Conservation (phyloP, 257 asterid species). For the Solanum sparsipilum region DNA sequence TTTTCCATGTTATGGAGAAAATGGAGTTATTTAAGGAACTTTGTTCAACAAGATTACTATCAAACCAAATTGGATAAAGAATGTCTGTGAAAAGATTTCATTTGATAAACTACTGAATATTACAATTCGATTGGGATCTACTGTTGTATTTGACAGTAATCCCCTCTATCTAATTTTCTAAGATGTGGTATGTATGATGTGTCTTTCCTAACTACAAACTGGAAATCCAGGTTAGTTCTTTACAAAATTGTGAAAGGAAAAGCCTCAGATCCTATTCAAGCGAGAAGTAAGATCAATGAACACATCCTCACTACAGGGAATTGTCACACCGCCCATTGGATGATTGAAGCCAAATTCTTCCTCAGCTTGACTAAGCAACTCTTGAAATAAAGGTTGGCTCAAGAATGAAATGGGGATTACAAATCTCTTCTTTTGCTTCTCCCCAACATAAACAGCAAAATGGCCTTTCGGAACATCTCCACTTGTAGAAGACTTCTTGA, state of each 20-base stretch:
- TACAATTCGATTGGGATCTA: background rate
- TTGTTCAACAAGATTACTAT: background rate
- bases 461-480: constrained; percentile 19
- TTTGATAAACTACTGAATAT: background rate
- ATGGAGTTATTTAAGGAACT: background rate
- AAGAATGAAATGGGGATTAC: constrained; percentile 17
- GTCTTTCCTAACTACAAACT: background rate
- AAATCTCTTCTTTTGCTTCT: constrained; percentile 13
- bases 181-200: background rate
- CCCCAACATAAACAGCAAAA: constrained; percentile 23
- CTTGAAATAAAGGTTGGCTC: constrained; percentile 15
- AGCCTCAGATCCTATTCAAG: background rate
- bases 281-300: constrained; percentile 6
- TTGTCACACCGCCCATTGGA: constrained; percentile 18
- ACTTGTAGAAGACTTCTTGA: background rate
- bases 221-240: background rate
- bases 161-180: background rate
- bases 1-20: background rate
- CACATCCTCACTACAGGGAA: constrained; percentile 12
- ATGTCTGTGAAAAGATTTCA: background rate
- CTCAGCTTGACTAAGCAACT: constrained; percentile 7
- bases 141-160: background rate
- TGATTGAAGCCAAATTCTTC: constrained; percentile 23
- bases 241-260: background rate
- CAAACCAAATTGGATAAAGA: background rate